Evolutionary conservation across 2,329 filamentous ascomycete species (phyloP).

Genomic region (Fusarium newnesense): DNA sequence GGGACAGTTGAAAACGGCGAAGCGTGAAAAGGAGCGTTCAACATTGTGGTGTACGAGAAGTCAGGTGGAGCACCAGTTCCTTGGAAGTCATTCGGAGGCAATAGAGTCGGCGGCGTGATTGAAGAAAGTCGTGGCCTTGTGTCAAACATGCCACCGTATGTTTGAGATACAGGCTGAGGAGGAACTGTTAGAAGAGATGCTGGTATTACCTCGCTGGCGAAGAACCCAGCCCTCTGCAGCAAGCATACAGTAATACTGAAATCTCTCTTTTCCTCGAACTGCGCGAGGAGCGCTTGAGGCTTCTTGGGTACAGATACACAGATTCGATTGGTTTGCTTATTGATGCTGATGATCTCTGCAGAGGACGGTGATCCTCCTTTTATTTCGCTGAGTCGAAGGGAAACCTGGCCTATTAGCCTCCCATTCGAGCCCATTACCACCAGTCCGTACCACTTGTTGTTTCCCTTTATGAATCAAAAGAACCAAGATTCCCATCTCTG

Average conservation of each 20-base stretch:
- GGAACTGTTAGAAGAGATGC: background rate
- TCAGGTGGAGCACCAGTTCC: background rate
- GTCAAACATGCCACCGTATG: background rate
- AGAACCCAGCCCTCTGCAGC: constrained; percentile 47
- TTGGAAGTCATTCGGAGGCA: background rate
- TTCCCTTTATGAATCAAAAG: constrained; percentile 42
- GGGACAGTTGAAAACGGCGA: background rate
- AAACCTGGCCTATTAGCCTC: constrained; percentile 40
- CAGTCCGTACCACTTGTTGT: constrained; percentile 40
- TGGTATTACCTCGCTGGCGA: constrained; percentile 32
- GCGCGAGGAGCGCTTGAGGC: constrained; percentile 39
- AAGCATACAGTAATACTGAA: constrained; percentile 48
- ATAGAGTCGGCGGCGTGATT: constrained; percentile 27
- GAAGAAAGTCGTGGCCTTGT: constrained; percentile 43
- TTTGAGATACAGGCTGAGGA: background rate
- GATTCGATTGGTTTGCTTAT: constrained; percentile 36
- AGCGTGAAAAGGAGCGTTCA: constrained; percentile 14
- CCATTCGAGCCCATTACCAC: background rate
- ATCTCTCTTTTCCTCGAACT: constrained; percentile 48
- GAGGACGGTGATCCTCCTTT: constrained; percentile 9
- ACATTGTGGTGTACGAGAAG: constrained; percentile 25
- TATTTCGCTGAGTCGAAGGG: constrained; percentile 45
- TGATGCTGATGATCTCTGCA: constrained; percentile 36
- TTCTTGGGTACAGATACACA: constrained; percentile 41
- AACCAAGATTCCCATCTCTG: constrained; percentile 35